Conservation (phyloP, 169 alveolate species). For the Ichthyophthirius multifiliis region DNA sequence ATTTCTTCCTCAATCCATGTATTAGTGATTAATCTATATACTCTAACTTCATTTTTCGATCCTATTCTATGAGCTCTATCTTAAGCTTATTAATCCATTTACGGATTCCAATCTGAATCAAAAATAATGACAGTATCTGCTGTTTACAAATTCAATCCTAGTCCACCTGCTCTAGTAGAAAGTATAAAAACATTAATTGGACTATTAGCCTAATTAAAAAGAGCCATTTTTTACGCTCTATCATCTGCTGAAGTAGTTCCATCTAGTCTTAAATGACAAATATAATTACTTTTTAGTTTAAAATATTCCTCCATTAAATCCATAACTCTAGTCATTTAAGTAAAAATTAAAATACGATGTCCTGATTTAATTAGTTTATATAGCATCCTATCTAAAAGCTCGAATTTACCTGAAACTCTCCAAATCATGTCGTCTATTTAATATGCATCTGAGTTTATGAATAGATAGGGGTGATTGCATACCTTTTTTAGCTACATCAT, state of each 20-base stretch:
- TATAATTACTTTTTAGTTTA: slow-evolving; percentile 67
- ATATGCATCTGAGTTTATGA: slow-evolving; percentile 75
- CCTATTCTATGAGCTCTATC: slow-evolving; percentile 96
- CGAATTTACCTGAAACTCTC: slow-evolving; percentile 94
- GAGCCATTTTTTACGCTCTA: slow-evolving; percentile 84
- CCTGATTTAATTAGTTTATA: slow-evolving; percentile 86
- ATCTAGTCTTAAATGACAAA: slow-evolving; percentile 89
- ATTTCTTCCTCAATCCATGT: slow-evolving; percentile 91
- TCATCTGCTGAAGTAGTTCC: slow-evolving; percentile 93
- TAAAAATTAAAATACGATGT: slow-evolving; percentile 92
- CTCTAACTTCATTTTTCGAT: slow-evolving; percentile 92
- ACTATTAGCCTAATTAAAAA: slow-evolving; percentile 76
- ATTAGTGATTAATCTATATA: slow-evolving; percentile 83
- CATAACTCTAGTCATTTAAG: slow-evolving; percentile 93
- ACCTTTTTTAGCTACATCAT: slow-evolving; percentile 94
- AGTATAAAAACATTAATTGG: slow-evolving; percentile 91
- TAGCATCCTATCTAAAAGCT: slow-evolving; percentile 91
- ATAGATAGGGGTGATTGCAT: slow-evolving; percentile 93
- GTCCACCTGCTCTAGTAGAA: slow-evolving; percentile 98
- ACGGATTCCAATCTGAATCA: slow-evolving; percentile 96
- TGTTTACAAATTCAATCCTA: slow-evolving; percentile 96
- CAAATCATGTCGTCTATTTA: slow-evolving; percentile 83
- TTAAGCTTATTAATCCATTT: slow-evolving; percentile 94
- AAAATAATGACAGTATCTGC: slow-evolving; percentile 98
- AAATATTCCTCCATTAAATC: slow-evolving; percentile 89